Evolutionary conservation across 192 early-diverging fungal genomes (phyloP), one percentile per base, ranked within the genome.

Genomic region (Gigaspora rosea): DNA sequence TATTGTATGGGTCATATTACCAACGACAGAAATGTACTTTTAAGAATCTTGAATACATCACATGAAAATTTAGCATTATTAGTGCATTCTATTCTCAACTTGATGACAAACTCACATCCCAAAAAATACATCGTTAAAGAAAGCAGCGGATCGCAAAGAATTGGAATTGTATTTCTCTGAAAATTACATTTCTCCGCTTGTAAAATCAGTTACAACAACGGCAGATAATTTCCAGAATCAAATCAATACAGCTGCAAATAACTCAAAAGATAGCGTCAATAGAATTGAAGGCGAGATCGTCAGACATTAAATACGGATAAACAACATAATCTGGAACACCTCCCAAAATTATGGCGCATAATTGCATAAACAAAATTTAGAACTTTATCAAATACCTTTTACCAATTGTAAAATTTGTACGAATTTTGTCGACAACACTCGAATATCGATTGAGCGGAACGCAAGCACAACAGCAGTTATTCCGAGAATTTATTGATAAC

Each of bases 311-410:
- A n/a, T 20, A 73, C 13, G 35, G 20, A 52, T 56, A 51, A 72
- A 47, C 16, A 18, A 62, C 35, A 73, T 73, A n/a, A 12, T 46
- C 13, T 50, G 1, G 11, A 52, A 35, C 16, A 69, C 18, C 41
- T 61, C 20, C 64, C 69, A 35, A 51, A 35, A 78, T 50, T 78
- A 18, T 78, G 76, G 76, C 18, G n/a, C n/a, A n/a, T n/a, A n/a
- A n/a, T n/a, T n/a, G 16, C 41, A 70, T 54, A 52, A 69, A 16
- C n/a, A 78, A 56, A 78, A 27, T 8, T 71, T 78, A 48, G 7
- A 2, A 20, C 11, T n/a, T 33, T 16, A 32, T 75, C 2, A 41
- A 36, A 64, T 33, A 75, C 66, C 33, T 75, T 48, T 46, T 10
- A 8, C 12, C 59, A 32, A 75, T 75, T n/a, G 46, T 75, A 27